phyloP scores from a whole-genome alignment of 257 asterid species.

The Striga asiatica region DNA sequence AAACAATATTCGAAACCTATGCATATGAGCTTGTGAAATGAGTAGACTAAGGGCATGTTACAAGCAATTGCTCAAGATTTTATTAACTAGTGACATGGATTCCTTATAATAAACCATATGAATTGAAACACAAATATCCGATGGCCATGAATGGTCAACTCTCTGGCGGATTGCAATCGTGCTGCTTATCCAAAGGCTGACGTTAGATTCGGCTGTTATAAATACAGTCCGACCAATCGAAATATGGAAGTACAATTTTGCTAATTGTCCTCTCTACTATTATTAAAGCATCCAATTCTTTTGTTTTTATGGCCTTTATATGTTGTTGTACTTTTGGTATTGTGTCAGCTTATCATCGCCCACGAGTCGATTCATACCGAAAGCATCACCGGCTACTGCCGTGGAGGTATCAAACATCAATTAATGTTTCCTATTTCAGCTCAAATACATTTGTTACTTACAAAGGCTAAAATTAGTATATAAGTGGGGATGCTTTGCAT shows the following conservation, averaged over 20 bases:
- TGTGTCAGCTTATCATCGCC: constrained; percentile 44
- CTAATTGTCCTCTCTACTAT: background rate
- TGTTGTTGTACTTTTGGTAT: constrained; percentile 10
- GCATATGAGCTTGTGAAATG: too few species aligned
- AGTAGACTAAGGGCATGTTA: too few species aligned
- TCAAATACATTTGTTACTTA: background rate
- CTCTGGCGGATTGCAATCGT: background rate
- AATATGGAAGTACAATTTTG: too few species aligned
- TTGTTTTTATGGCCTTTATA: background rate
- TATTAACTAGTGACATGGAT: constrained; percentile 2
- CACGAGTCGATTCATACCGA: constrained; percentile 32
- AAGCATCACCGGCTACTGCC: constrained; percentile 51
- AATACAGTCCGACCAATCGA: too few species aligned
- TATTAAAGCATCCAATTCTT: background rate
- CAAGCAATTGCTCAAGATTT: constrained; percentile 2
- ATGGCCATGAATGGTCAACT: too few species aligned
- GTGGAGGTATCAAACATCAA: constrained; percentile 53
- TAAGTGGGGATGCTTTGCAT: too few species aligned
- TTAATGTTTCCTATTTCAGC: constrained; percentile 5
- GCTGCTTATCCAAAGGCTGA: background rate
- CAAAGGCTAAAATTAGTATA: background rate
- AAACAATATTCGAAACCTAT: too few species aligned
- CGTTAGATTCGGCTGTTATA: background rate
- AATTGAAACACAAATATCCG: too few species aligned
- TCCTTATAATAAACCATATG: background rate